Conservation (phyloP, 768 basidiomycete genomes). For the Fibroporia radiculosa region DNA sequence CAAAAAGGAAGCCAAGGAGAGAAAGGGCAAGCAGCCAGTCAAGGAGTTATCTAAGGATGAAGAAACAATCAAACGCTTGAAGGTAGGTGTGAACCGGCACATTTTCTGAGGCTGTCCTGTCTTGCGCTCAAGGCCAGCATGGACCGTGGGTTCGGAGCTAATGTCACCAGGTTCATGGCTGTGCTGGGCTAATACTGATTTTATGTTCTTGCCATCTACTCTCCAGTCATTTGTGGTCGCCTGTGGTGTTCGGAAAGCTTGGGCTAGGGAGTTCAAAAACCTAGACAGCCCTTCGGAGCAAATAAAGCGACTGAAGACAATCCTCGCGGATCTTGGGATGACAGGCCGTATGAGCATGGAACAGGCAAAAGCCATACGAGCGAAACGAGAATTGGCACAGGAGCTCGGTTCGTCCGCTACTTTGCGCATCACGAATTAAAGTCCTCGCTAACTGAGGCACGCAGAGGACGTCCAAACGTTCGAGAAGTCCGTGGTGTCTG, state of each 20-base stretch:
- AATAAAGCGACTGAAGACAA: constrained; percentile 54
- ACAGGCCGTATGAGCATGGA: constrained; percentile 67
- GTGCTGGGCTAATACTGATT: too few species aligned
- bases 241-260: constrained; percentile 71
- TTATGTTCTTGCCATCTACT: background rate
- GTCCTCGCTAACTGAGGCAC: background rate
- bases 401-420: constrained; percentile 51
- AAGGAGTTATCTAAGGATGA: constrained; percentile 49
- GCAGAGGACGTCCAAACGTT: constrained; percentile 74
- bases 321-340: constrained; percentile 74
- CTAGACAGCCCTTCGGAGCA: constrained; percentile 51
- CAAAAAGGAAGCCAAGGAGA: constrained; percentile 27
- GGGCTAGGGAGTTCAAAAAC: constrained; percentile 66
- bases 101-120: background rate
- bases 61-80: constrained; percentile 65
- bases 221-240: constrained; percentile 57
- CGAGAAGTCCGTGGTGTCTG: constrained; percentile 39
- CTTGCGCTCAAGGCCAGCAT: background rate
- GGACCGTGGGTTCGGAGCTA: too few species aligned
- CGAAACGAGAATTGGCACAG: constrained; percentile 65
- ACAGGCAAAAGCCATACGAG: constrained; percentile 71
- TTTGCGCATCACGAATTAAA: background rate
- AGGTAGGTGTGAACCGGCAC: constrained; percentile 33
- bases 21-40: constrained; percentile 20
- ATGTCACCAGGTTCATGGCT: too few species aligned